These are phyloP conservation scores for Torrubiella hemipterigena DNA, from an alignment of 2,329 filamentous ascomycete species.

Conservation along the genomic window DNA sequence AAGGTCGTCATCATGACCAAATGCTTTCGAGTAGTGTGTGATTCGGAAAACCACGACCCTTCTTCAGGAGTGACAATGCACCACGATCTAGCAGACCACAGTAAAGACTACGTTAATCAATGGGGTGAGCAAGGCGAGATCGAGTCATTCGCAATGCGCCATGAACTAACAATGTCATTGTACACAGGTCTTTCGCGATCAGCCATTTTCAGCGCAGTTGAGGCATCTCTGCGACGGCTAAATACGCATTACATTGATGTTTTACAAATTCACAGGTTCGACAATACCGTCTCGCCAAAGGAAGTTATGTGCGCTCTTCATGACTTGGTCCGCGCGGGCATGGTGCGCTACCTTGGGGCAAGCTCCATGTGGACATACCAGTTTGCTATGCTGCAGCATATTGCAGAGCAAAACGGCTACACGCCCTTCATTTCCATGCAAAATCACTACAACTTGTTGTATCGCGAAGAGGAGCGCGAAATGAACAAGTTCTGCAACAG, in stretches of 20 bases:
- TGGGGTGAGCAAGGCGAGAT: slow-evolving; percentile 22
- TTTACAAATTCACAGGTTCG: slow-evolving; percentile 41
- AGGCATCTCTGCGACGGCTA: slow-evolving; percentile 41
- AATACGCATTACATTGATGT: slow-evolving; percentile 44
- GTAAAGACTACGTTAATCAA: slow-evolving; percentile 15
- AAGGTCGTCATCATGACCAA: slow-evolving; percentile 47
- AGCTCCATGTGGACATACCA: slow-evolving; percentile 30
- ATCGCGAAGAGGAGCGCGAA: slow-evolving; percentile 45
- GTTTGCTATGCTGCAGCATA: slow-evolving; percentile 35
- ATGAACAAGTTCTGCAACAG: slow-evolving; percentile 28
- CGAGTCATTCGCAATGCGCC: slow-evolving; percentile 40
- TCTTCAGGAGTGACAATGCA: slow-evolving; percentile 1
- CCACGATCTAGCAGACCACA: slow-evolving; percentile 1
- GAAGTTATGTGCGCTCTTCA: slow-evolving; percentile 48
- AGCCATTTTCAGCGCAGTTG: slow-evolving; percentile 53
- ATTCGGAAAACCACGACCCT: slow-evolving; percentile 12
- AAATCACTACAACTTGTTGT: slow-evolving; percentile 40
- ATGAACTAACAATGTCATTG: slow-evolving; percentile 39
- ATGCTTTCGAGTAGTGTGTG: slow-evolving; percentile 34
- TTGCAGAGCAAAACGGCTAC: slow-evolving; percentile 40
- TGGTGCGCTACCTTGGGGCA: slow-evolving; percentile 42
- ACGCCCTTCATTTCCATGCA: slow-evolving; percentile 48
- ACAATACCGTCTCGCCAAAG: slow-evolving; percentile 32
- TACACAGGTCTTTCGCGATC: slow-evolving; percentile 41
- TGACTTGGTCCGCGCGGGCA: slow-evolving; percentile 42